phyloP scores from a whole-genome alignment of 352 stramenopile genomes.

The Halophytophthora batemanensis region DNA sequence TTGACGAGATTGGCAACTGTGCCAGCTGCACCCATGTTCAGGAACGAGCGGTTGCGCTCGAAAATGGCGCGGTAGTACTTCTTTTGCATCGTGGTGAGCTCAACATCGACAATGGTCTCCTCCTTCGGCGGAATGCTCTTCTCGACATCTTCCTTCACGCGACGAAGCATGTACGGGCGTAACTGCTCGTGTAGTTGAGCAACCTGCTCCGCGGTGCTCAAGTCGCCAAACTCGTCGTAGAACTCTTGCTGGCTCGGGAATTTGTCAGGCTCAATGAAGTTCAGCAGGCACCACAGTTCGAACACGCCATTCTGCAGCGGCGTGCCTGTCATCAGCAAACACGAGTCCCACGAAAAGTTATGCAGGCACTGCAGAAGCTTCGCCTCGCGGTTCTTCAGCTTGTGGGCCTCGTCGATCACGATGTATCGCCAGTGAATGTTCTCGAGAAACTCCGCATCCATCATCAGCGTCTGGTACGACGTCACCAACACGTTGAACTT shows the following conservation, averaged over 20 bases:
- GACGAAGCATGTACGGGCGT: constrained; percentile 97
- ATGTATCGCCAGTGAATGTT: constrained; percentile 96
- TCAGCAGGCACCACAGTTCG: constrained; percentile 99
- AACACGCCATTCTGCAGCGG: constrained; percentile 99
- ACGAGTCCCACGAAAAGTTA: constrained; percentile 86
- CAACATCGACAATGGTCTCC: constrained; percentile 99
- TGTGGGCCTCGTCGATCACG: constrained; percentile 99
- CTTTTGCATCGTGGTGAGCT: constrained; percentile 99
- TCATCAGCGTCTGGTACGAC: constrained; percentile 96
- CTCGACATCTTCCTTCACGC: constrained; percentile 99
- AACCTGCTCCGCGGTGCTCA: constrained; percentile 96
- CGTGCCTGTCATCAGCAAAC: constrained; percentile 96
- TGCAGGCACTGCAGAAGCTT: constrained; percentile 91
- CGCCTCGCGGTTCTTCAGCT: constrained; percentile 97
- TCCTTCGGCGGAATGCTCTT: constrained; percentile 99
- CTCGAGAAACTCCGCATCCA: constrained; percentile 91
- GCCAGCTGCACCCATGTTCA: constrained; percentile 85
- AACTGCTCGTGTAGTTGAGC: constrained; percentile 95
- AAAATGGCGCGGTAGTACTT: constrained; percentile 97
- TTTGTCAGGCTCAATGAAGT: constrained; percentile 96
- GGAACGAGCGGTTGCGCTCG: constrained; percentile 94
- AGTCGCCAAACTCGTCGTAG: constrained; percentile 95
- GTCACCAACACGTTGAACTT: constrained; percentile 98
- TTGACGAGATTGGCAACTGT: constrained; percentile 97
- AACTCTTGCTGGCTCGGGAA: constrained; percentile 96